These are phyloP conservation scores for Epichloe hybrida DNA, from an alignment of 2,329 filamentous ascomycete genomes.

Conservation along the genomic window DNA sequence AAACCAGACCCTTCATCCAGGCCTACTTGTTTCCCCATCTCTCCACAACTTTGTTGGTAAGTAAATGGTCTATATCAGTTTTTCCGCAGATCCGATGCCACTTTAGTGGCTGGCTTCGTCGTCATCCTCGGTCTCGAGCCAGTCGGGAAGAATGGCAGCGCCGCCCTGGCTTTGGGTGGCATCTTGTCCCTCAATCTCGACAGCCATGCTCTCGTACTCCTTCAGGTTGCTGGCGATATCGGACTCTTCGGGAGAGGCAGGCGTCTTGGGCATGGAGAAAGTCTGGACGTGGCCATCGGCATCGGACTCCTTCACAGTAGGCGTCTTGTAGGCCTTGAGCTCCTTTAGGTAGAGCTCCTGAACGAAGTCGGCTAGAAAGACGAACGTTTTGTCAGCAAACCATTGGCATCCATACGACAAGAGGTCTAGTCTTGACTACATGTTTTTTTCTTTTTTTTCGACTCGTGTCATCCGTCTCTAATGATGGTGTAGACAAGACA, in stretches of 20 bases:
- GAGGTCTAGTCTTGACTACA: no score
- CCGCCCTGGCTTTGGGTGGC: conserved; percentile 42
- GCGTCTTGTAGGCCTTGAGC: conserved; percentile 87
- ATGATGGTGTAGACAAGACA: not conserved
- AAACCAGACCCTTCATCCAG: not conserved
- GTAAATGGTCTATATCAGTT: not conserved
- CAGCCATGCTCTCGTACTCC: conserved; percentile 85
- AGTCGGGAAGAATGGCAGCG: conserved; percentile 48
- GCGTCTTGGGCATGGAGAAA: conserved; percentile 68
- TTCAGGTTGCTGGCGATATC: conserved; percentile 85
- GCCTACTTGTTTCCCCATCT: not conserved
- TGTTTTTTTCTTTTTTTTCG: not conserved
- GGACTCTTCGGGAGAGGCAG: conserved; percentile 82
- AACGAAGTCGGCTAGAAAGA: conserved; percentile 70
- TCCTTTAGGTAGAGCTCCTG: conserved; percentile 97
- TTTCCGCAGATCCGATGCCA: not conserved
- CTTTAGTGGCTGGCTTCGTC: conserved; percentile 35
- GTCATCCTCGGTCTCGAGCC: conserved; percentile 73
- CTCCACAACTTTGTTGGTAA: not conserved
- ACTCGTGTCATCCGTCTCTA: not conserved
- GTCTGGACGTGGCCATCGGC: conserved; percentile 82
- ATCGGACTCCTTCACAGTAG: conserved; percentile 71
- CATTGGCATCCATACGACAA: no score
- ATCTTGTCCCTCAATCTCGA: conserved; percentile 86
- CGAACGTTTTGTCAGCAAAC: not conserved